These are phyloP conservation scores for Naegleria lovaniensis DNA, from an alignment of 208 protist genomes.

Conservation along the genomic window DNA sequence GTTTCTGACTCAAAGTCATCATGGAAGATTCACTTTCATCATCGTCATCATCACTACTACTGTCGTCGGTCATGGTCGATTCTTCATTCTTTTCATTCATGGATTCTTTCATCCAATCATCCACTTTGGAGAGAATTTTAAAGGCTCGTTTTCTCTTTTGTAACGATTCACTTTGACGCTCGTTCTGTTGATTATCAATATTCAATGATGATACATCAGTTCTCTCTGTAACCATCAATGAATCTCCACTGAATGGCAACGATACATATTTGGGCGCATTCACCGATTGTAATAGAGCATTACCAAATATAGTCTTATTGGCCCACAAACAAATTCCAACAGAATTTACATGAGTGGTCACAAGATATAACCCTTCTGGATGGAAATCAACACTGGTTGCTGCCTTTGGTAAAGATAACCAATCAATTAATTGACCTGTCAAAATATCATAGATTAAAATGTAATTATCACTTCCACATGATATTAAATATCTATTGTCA, in stretches of 20 bases:
- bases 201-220: too few species aligned
- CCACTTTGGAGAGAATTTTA: neutral
- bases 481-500: neutral
- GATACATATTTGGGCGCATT: neutral
- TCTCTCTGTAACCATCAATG: neutral
- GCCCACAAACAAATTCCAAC: conserved; percentile 12
- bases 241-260: neutral
- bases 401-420: neutral
- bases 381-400: neutral
- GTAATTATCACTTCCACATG: neutral
- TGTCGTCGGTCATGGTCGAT: neutral
- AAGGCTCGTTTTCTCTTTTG: neutral
- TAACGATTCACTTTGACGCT: too few species aligned
- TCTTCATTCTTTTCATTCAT: neutral
- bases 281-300: neutral
- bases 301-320: conserved; percentile 1
- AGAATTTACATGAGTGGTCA: neutral
- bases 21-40: too few species aligned
- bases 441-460: neutral
- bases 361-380: conserved; percentile 10
- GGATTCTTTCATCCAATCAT: neutral
- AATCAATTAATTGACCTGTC: neutral
- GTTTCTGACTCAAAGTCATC: neutral
- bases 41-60: neutral
- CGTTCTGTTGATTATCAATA: neutral